A percentile compares a stretch with the other conserved stretches of the same genome.
These are phyloP conservation scores for Leccinum olivaceopallidum DNA, from an alignment of 768 basidiomycete genomes.

Conservation along the genomic window DNA sequence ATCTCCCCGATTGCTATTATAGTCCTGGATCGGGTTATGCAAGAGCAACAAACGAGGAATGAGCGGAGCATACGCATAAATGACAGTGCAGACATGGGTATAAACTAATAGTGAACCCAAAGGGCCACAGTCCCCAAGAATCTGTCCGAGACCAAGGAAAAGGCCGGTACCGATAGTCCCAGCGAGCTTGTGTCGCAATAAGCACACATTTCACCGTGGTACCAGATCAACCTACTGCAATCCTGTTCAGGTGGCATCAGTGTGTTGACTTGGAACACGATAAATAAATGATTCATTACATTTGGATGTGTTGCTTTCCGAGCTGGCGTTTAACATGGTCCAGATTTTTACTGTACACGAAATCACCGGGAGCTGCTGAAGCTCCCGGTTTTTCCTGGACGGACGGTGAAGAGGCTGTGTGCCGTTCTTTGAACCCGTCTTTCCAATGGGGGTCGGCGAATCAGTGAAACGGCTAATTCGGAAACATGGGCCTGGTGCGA, in stretches of 20 bases:
- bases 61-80: slow-evolving; percentile 26
- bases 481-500: neutral
- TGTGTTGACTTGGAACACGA: neutral
- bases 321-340: slow-evolving; percentile 23
- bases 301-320: slow-evolving; percentile 23
- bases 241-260: slow-evolving; percentile 14
- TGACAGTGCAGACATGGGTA: slow-evolving; percentile 28
- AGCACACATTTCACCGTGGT: neutral
- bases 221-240: slow-evolving; percentile 18
- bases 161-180: slow-evolving; percentile 34
- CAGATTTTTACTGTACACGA: slow-evolving; percentile 14
- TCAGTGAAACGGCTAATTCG: neutral
- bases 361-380: slow-evolving; percentile 2
- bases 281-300: slow-evolving; percentile 9
- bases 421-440: no score
- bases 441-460: neutral
- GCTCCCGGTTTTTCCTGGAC: neutral
- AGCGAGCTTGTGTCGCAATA: slow-evolving; percentile 22
- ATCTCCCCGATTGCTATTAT: slow-evolving; percentile 32
- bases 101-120: slow-evolving; percentile 32
- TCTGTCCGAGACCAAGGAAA: slow-evolving; percentile 32
- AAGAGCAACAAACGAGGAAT: neutral
- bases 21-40: slow-evolving; percentile 21
- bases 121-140: slow-evolving; percentile 30
- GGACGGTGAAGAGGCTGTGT: neutral